Conservation (phyloP, 2,329 filamentous ascomycete species). For the Chaetomiaceae sp. region DNA sequence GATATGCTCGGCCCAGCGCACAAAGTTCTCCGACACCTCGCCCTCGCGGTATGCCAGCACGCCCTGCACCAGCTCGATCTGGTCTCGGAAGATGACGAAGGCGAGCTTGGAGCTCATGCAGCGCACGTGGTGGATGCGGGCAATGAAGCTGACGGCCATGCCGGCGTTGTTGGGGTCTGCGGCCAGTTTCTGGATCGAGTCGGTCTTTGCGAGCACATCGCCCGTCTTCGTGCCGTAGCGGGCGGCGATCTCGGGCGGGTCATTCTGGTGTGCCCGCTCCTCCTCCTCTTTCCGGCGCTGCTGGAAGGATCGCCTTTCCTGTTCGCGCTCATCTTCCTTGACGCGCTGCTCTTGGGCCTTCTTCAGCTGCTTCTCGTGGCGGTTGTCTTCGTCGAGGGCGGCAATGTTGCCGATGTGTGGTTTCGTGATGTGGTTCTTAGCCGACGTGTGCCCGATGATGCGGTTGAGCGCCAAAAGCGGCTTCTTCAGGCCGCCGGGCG, state of each 20-base stretch:
- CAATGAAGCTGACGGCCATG: conserved; percentile 61
- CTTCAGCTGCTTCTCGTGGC: conserved; percentile 31
- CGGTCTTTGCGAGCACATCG: conserved; percentile 21
- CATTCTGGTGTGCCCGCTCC: conserved; percentile 27
- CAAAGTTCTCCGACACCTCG: conserved; percentile 65
- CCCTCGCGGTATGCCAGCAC: conserved; percentile 62
- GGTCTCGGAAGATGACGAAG: conserved; percentile 82
- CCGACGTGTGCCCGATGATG: conserved; percentile 35
- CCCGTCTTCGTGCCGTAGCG: conserved; percentile 30
- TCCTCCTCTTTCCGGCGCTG: conserved; percentile 35
- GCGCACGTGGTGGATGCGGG: conserved; percentile 72
- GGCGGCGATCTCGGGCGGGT: conserved; percentile 29
- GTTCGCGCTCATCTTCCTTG: conserved; percentile 33
- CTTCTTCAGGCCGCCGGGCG: conserved; percentile 33
- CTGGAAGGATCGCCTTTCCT: conserved; percentile 30
- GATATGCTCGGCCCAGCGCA: conserved; percentile 83
- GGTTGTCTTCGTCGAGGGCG: conserved; percentile 30
- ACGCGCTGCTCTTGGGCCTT: conserved; percentile 33
- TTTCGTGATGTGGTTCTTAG: conserved; percentile 39
- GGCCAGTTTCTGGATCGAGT: conserved; percentile 31
- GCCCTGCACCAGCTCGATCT: conserved; percentile 78
- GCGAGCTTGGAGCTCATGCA: conserved; percentile 72
- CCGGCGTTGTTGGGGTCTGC: conserved; percentile 51
- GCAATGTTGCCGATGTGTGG: conserved; percentile 36
- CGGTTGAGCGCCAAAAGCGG: conserved; percentile 37